Evolutionary conservation across 371 early-diverging fungal species (phyloP).

Genomic region (Phascolomyces articulosus): DNA sequence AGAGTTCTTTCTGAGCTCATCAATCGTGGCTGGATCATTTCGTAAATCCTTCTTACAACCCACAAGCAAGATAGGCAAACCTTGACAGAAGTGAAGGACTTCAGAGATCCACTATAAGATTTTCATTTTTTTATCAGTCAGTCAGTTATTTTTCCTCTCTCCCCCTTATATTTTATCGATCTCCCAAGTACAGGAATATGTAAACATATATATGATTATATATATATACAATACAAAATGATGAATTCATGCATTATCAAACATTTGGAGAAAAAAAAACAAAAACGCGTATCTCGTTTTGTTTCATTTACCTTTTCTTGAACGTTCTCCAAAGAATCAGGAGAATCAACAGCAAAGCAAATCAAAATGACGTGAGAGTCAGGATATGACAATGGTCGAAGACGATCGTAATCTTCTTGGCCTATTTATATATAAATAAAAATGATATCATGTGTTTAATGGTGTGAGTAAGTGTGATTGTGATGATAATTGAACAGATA

Average conservation of each 20-base stretch:
- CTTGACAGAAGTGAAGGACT: conserved; percentile 86
- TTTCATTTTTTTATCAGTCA: not conserved
- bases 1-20: conserved; percentile 74
- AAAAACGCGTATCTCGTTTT: not conserved
- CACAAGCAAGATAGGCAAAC: conserved; percentile 85
- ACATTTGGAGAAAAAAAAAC: too few relatives aligned
- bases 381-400: conserved; percentile 91
- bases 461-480: conserved; percentile 15
- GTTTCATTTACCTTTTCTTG: conserved; percentile 57
- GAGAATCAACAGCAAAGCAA: conserved; percentile 83
- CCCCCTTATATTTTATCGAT: too few relatives aligned
- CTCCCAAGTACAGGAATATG: too few relatives aligned
- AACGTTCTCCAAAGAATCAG: conserved; percentile 89
- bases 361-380: conserved; percentile 91
- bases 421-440: conserved; percentile 41
- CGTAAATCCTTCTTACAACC: conserved; percentile 93
- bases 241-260: not conserved
- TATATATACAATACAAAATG: not conserved
- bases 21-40: conserved; percentile 74
- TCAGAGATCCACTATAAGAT: conserved; percentile 86
- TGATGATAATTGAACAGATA: not conserved
- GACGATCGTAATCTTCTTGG: conserved; percentile 90
- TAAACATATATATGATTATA: conserved; percentile 33
- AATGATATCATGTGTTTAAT: not conserved
- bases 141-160: conserved; percentile 2